Evolutionary conservation across 2,329 filamentous ascomycete species (phyloP).

Genomic region (Chaetothyriales sp.): DNA sequence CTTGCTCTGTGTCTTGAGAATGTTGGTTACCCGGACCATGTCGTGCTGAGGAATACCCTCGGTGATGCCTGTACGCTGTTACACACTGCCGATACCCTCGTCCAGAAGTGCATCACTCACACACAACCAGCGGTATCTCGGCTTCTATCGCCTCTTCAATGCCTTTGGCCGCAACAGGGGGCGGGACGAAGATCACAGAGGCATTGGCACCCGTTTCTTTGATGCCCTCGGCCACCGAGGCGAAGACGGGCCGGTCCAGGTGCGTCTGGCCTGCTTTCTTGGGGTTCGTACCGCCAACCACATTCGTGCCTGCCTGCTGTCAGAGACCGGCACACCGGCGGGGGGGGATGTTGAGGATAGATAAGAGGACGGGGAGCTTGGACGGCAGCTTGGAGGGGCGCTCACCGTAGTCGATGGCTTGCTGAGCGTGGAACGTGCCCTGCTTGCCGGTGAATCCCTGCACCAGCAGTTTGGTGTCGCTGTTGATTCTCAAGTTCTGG

Average conservation of each 20-base stretch:
- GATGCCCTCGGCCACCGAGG: slow-evolving; percentile 72
- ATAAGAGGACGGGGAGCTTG: slow-evolving; percentile 15
- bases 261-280: slow-evolving; percentile 92
- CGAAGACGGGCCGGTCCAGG: slow-evolving; percentile 85
- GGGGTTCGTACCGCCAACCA: slow-evolving; percentile 96
- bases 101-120: slow-evolving; percentile 60
- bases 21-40: slow-evolving; percentile 77
- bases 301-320: slow-evolving; percentile 53
- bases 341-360: no score
- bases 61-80: slow-evolving; percentile 41
- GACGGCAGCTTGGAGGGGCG: slow-evolving; percentile 36
- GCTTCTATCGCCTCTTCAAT: slow-evolving; percentile 93
- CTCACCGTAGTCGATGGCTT: slow-evolving; percentile 82
- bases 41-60: slow-evolving; percentile 40
- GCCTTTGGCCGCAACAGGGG: slow-evolving; percentile 79
- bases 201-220: slow-evolving; percentile 83
- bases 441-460: slow-evolving; percentile 77
- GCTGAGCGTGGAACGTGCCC: slow-evolving; percentile 69
- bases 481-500: slow-evolving; percentile 82
- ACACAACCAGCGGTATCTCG: slow-evolving; percentile 89
- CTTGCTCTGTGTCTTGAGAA: slow-evolving; percentile 95
- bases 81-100: slow-evolving; percentile 7
- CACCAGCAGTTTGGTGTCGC: slow-evolving; percentile 86
- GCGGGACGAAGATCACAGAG: slow-evolving; percentile 86
- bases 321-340: slow-evolving; percentile 34